Conservation (phyloP, 1,284 basidiomycete species). For the Abortiporus biennis region DNA sequence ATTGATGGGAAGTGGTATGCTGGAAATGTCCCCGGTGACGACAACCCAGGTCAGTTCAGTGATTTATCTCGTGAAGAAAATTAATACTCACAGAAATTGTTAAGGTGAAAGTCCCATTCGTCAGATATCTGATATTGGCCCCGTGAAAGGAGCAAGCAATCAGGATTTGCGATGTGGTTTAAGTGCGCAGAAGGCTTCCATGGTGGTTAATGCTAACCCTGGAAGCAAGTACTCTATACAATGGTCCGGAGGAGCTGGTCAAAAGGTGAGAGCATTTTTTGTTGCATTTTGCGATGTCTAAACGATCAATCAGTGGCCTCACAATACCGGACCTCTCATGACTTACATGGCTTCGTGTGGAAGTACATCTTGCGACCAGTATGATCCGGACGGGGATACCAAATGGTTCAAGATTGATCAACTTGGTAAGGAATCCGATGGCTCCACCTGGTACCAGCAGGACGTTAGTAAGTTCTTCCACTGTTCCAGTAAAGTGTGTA, state of each 20-base stretch:
- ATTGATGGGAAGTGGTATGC: constrained; percentile 47
- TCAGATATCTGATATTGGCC: constrained; percentile 45
- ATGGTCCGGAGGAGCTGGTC: constrained; percentile 49
- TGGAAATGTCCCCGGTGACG: constrained; percentile 43
- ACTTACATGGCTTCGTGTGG: constrained; percentile 68
- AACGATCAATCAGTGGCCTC: constrained; percentile 49
- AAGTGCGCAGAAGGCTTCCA: constrained; percentile 42
- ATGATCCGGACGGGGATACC: constrained; percentile 47
- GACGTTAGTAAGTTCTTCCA: constrained; percentile 25
- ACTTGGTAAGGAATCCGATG: constrained; percentile 31
- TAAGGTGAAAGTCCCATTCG: constrained; percentile 49
- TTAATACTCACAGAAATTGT: neutral
- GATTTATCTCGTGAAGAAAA: neutral
- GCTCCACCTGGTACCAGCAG: constrained; percentile 34
- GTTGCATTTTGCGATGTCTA: constrained; percentile 4
- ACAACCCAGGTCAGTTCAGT: constrained; percentile 10
- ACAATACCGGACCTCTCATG: constrained; percentile 65
- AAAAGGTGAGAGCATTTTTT: constrained; percentile 33
- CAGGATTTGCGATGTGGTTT: constrained; percentile 57
- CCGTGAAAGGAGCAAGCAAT: constrained; percentile 61
- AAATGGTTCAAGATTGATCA: constrained; percentile 69
- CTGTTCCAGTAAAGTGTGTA: neutral
- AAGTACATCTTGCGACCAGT: constrained; percentile 48
- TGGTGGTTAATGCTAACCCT: constrained; percentile 55
- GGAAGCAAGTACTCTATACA: constrained; percentile 53